A percentile compares a stretch with the other conserved stretches of the same genome.
Evolutionary conservation across 495 filamentous ascomycete genomes (phyloP).

Genomic region (Diplogelasinospora grovesii): DNA sequence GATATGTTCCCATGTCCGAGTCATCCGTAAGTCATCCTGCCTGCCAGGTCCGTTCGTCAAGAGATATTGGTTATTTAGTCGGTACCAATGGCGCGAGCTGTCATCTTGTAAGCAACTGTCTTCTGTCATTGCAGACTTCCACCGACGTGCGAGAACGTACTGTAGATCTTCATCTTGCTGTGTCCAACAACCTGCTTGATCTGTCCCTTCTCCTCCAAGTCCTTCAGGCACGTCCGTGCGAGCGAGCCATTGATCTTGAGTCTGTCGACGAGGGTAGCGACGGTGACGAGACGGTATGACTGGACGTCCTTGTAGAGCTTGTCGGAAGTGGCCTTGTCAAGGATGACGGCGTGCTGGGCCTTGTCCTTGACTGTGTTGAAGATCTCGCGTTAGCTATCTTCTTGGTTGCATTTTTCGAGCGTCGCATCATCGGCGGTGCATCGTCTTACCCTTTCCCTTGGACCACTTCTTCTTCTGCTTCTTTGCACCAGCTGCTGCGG

Average conservation of each 20-base stretch:
- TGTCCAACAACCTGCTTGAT: slow-evolving; percentile 98
- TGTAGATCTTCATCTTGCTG: slow-evolving; percentile 98
- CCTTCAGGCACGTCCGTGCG: slow-evolving; percentile 79
- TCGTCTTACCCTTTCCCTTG: slow-evolving; percentile 72
- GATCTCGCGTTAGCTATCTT: slow-evolving; percentile 15
- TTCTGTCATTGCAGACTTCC: background rate
- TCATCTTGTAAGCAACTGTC: slow-evolving; percentile 30
- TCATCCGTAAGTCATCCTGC: slow-evolving; percentile 17
- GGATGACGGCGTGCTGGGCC: slow-evolving; percentile 89
- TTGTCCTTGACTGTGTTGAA: slow-evolving; percentile 91
- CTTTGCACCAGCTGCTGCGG: slow-evolving; percentile 81
- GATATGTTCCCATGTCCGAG: slow-evolving; percentile 26
- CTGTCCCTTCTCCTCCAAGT: slow-evolving; percentile 94
- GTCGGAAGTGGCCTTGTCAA: slow-evolving; percentile 74
- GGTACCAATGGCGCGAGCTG: slow-evolving; percentile 55
- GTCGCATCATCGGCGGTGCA: background rate
- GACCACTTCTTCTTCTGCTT: slow-evolving; percentile 99
- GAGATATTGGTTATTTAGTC: slow-evolving; percentile 43
- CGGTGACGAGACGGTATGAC: slow-evolving; percentile 98
- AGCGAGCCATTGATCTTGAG: slow-evolving; percentile 99
- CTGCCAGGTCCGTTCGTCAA: slow-evolving; percentile 22
- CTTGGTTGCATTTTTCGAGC: slow-evolving; percentile 3
- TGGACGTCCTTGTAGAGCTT: slow-evolving; percentile 98
- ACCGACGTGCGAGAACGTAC: slow-evolving; percentile 46
- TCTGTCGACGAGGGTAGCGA: slow-evolving; percentile 95